Evolutionary conservation across 2,329 filamentous ascomycete genomes (phyloP), one percentile per base, ranked within the genome.

Genomic region (Tolypocladium guangdongense): DNA sequence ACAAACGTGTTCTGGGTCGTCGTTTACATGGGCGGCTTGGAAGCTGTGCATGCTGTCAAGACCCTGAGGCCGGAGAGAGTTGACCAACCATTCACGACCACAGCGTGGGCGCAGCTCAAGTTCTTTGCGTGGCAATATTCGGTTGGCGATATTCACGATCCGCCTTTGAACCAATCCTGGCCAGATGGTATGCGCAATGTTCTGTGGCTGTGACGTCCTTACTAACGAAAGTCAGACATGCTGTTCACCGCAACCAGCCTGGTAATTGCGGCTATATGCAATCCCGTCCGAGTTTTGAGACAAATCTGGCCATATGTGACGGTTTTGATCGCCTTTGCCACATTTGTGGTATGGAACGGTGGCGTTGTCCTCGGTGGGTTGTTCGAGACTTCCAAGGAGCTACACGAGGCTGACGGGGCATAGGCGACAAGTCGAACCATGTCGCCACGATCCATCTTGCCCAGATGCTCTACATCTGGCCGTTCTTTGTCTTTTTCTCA

Each of bases 1-100:
- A 99, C 93, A 0, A 99, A 99, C 63, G 87, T 97, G 53, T 96
- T 99, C 66, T 99, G 93, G 93, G 84, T 91, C 0, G 86, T 88
- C 1, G 75, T 91, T 0, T 90, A 88, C 62, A 81, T 90, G 62
- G 86, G 86, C 22, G 84, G 78, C 7, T 56, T 82, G 43, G 78
- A 85, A 65, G 70, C 72, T 45, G 67, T 82, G 2, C 75, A 78
- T 59, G 75, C 71, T 20, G 69, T 81, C 55, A 80, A 76, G 62
- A 68, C 61, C 4, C 63, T 80, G 32, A 65, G 62, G 18, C 70
- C 71, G 0, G 54, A 63, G 22, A 58, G 61, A 0, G 64, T 64
- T 2, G 58, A 64, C 7, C 63, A 63, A 27, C 68, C 70, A 0
- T 50, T 35, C 3, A 66, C 69, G 52, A 58, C 58, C 3, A 69